A percentile compares a stretch with the other conserved stretches of the same genome.
Conservation (phyloP, 768 basidiomycete species). For the Amylocystis lapponica region DNA sequence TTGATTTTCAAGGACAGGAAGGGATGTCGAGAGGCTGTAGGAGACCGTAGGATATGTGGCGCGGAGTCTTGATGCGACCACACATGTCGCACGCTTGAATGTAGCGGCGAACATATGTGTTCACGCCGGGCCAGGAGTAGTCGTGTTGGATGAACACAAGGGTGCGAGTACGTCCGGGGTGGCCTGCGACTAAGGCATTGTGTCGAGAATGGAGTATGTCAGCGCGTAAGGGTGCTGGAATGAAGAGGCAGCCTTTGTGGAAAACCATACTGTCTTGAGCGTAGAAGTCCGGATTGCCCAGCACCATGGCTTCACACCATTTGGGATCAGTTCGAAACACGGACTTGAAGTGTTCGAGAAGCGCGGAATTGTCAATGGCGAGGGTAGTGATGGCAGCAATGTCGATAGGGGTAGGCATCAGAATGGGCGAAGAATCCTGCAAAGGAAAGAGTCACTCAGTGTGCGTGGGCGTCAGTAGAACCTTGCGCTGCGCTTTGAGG, state of each 20-base stretch:
- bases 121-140: conserved; percentile 36
- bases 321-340: conserved; percentile 9
- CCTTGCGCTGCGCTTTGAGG: conserved; percentile 3
- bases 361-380: conserved; percentile 15
- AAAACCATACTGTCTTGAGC: conserved; percentile 13
- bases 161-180: conserved; percentile 34
- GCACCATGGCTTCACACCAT: conserved; percentile 14
- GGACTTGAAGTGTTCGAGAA: conserved; percentile 13
- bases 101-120: conserved; percentile 23
- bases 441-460: conserved; percentile 6
- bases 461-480: conserved; percentile 8
- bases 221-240: conserved; percentile 25
- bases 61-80: conserved; percentile 20
- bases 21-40: conserved; percentile 29
- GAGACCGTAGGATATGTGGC: conserved; percentile 20
- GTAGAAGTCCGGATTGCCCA: conserved; percentile 9
- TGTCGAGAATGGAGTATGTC: conserved; percentile 29
- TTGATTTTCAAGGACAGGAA: conserved; percentile 5
- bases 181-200: conserved; percentile 33
- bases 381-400: conserved; percentile 13
- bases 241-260: conserved; percentile 21
- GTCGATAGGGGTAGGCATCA: background rate
- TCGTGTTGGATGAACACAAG: conserved; percentile 26
- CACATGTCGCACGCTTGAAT: conserved; percentile 26
- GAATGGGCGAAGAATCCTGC: background rate